A percentile compares a stretch with the other conserved stretches of the same genome.
Evolutionary conservation across 2,329 filamentous ascomycete species (phyloP).

Genomic region (Neofusicoccum laricinum): DNA sequence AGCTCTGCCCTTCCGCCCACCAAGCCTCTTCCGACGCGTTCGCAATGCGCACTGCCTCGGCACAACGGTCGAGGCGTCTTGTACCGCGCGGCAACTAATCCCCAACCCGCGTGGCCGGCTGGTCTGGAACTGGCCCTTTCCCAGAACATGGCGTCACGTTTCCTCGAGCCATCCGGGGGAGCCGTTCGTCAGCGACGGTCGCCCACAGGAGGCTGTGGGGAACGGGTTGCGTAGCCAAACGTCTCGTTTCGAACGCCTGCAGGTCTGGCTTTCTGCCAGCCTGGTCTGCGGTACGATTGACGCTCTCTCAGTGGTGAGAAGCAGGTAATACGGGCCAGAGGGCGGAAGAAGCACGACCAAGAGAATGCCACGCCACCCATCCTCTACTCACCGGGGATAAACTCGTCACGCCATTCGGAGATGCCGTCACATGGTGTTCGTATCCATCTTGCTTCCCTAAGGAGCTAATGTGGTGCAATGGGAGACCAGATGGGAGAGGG

Average conservation of each 20-base stretch:
- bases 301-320: not conserved
- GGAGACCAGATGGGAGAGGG: not conserved
- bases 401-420: not conserved
- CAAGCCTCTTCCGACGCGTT: not conserved
- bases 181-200: not conserved
- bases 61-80: not conserved
- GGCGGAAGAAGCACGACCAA: not conserved
- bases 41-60: not conserved
- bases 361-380: not conserved
- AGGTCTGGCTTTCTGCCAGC: constrained; percentile 3
- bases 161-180: not conserved
- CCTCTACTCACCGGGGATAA: not conserved
- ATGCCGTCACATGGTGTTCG: not conserved
- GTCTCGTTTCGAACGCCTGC: not conserved
- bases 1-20: not conserved
- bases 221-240: not conserved
- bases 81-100: not conserved
- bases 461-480: constrained; percentile 5
- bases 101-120: not conserved
- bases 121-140: not conserved
- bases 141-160: not conserved
- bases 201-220: not conserved
- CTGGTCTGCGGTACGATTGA: not conserved
- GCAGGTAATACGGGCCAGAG: not conserved
- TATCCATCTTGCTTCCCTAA: not conserved